These are phyloP conservation scores for Tetrahymena malaccensis DNA, from an alignment of 73 alveolate genomes.

Conservation along the genomic window DNA sequence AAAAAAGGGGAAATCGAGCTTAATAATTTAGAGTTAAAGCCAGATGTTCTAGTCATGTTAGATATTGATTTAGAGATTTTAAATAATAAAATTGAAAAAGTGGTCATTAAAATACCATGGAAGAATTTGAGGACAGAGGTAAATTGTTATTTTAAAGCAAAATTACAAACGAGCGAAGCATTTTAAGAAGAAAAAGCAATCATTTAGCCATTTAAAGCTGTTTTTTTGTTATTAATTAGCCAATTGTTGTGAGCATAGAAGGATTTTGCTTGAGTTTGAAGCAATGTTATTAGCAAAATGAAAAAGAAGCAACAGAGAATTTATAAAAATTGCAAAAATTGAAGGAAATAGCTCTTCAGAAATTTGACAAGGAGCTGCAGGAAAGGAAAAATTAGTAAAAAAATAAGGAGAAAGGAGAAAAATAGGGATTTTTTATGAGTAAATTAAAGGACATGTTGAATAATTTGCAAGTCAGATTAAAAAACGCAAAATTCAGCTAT, in stretches of 20 bases:
- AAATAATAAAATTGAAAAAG: not conserved
- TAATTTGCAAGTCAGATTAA: not conserved
- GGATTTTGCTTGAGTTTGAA: not conserved
- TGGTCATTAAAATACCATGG: not conserved
- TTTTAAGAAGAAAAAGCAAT: not conserved
- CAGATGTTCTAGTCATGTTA: not conserved
- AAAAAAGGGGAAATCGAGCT: not conserved
- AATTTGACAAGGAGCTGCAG: not conserved
- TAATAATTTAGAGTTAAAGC: not conserved
- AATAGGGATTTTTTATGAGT: not conserved
- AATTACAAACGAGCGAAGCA: not conserved
- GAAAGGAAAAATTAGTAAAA: not conserved
- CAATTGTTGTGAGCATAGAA: not conserved
- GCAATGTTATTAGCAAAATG: not conserved
- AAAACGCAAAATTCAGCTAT: not conserved
- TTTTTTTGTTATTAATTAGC: not conserved
- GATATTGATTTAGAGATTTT: not conserved
- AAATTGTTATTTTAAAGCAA: not conserved
- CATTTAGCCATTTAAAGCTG: not conserved
- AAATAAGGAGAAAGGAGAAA: not conserved
- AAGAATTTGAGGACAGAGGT: not conserved
- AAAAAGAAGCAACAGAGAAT: not conserved
- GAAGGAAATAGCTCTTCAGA: not conserved
- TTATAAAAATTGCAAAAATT: not conserved
- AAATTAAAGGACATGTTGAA: not conserved